phyloP scores from a whole-genome alignment of 805 yeast genomes.

The Candida pseudofarinosa region DNA sequence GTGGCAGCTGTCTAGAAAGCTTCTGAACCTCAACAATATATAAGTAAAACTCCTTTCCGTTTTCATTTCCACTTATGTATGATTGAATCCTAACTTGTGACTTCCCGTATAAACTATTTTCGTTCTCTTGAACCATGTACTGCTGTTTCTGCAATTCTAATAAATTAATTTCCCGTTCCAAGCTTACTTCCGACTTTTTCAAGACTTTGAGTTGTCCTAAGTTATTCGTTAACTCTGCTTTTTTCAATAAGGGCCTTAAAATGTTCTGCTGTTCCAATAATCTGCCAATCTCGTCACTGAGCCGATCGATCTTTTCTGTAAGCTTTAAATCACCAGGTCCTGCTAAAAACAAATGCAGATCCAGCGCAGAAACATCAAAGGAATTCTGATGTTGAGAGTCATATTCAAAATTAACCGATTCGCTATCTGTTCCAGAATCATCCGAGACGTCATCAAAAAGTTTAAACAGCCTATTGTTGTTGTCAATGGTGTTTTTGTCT shows the following conservation, averaged over 20 bases:
- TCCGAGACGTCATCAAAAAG: slow-evolving; percentile 35
- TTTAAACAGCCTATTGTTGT: slow-evolving; percentile 17
- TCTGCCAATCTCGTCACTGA: slow-evolving; percentile 54
- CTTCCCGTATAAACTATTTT: slow-evolving; percentile 69
- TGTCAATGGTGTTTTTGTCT: slow-evolving; percentile 5
- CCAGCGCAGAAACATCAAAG: slow-evolving; percentile 11
- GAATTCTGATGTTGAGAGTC: slow-evolving; percentile 15
- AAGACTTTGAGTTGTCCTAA: slow-evolving; percentile 63
- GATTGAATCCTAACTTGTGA: slow-evolving; percentile 52
- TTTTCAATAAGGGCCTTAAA: slow-evolving; percentile 61
- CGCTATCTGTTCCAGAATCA: slow-evolving; percentile 30
- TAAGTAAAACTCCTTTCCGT: slow-evolving; percentile 57
- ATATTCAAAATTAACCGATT: slow-evolving; percentile 23
- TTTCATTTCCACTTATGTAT: slow-evolving; percentile 52
- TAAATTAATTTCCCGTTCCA: slow-evolving; percentile 66
- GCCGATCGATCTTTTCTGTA: slow-evolving; percentile 60
- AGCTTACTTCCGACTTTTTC: slow-evolving; percentile 59
- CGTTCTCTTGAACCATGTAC: slow-evolving; percentile 76
- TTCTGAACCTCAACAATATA: slow-evolving; percentile 78
- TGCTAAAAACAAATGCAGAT: slow-evolving; percentile 45
- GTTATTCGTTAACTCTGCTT: slow-evolving; percentile 84
- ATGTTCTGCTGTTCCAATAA: slow-evolving; percentile 60
- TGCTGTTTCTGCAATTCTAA: slow-evolving; percentile 78
- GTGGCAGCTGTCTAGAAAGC: slow-evolving; percentile 34
- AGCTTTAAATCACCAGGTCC: slow-evolving; percentile 68